Evolutionary conservation across 805 yeast species (phyloP), one percentile per base, ranked within the genome.

Genomic region (Starmerella vitae): DNA sequence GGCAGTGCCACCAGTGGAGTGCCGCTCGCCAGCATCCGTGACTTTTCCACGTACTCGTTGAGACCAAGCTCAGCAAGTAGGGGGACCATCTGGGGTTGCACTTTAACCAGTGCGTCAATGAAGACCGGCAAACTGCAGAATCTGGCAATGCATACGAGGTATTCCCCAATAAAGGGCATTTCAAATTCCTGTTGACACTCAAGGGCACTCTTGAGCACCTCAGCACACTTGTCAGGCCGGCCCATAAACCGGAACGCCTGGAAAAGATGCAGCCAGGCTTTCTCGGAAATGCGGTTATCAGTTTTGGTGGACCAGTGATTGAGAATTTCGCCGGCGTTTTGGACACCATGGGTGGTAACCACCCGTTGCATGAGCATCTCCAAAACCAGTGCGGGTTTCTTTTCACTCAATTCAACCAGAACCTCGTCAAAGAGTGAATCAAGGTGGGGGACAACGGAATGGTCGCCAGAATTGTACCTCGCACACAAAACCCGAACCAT

Each of bases 211-310:
- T 34, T n/a, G 8, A 56, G 27, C 2, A 52, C 45, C 9, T 54
- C 55, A 20, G 33, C 39, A 43, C 58, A 55, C 33, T 54, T 53
- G 15, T 38, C 51, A 4, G 51, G 53, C 10, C 47, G 43, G 7
- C 57, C 57, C 17, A 45, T 31, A 6, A 46, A 32, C 3, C 60
- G 41, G 29, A 57, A 57, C 20, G 52, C 49, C 24, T 50, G 49
- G 37, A 56, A 49, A 3, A 57, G 32, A 10, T 37, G 36, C 39
- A 38, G 33, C 55, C 49, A 51, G 6, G 45, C 45, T 1, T 48
- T 47, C 26, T 45, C 47, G 12, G 50, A 29, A 3, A 53, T 53
- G 3, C 50, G 39, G 3, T 45, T 30, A 46, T 47, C 44, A 27
- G 39, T 46, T 14, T 18, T 19, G 9, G 29, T 28, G 3, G 26